Conservation (phyloP, 2,329 filamentous ascomycete genomes). For the Botryotinia narcissicola region DNA sequence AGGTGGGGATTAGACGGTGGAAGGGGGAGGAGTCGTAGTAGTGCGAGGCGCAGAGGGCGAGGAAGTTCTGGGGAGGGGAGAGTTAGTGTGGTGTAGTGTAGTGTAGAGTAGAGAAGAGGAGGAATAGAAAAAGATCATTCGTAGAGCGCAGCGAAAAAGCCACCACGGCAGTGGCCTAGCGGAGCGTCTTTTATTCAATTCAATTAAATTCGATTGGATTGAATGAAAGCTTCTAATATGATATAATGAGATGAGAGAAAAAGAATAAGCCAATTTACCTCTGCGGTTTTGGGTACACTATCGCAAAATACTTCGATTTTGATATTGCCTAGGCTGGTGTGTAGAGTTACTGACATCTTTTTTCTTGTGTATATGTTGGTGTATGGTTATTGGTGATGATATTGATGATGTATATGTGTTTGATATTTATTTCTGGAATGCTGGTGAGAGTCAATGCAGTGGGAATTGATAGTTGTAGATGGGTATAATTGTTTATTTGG, state of each 20-base stretch:
- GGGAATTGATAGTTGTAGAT: background rate
- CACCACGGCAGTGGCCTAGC: conserved; percentile 4
- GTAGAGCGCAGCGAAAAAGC: background rate
- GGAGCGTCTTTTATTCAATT: background rate
- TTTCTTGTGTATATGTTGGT: background rate
- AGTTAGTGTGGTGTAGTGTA: conserved; percentile 17
- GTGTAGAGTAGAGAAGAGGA: too few relatives aligned
- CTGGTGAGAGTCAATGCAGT: background rate
- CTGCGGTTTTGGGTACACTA: conserved; percentile 85
- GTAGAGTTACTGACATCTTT: conserved; percentile 65
- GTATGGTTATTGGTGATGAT: background rate
- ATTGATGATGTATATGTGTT: background rate
- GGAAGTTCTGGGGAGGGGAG: conserved; percentile 65
- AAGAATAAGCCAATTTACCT: conserved; percentile 50
- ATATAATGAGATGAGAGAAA: background rate
- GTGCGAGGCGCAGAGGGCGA: conserved; percentile 76
- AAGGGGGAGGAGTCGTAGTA: conserved; percentile 76
- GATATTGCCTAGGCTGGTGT: conserved; percentile 84
- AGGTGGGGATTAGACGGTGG: conserved; percentile 75
- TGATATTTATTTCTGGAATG: background rate
- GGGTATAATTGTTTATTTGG: background rate
- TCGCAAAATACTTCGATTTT: conserved; percentile 98
- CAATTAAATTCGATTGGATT: background rate
- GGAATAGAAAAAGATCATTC: background rate
- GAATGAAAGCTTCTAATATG: background rate